Evolutionary conservation across 768 basidiomycete species (phyloP), one percentile per base, ranked within the genome.

Genomic region (Trametes gibbosa): DNA sequence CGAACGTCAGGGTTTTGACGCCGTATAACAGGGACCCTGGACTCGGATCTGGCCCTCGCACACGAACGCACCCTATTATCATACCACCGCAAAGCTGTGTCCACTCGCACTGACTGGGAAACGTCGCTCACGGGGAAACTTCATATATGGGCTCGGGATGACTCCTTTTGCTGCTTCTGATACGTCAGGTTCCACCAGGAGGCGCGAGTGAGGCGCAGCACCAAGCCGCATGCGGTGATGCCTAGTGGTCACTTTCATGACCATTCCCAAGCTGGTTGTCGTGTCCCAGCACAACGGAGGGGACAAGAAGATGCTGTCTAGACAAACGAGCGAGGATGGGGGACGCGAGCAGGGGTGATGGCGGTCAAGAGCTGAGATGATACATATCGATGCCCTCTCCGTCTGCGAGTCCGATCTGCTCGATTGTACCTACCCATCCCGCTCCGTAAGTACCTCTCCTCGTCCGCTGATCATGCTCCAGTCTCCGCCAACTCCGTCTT

Each of bases 11-110:
- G 32, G 34, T 19, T 49, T 54, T 60, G 52, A 43, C 59, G 60
- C 50, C 50, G 50, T 19, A 27, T 42, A 24, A 35, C 24, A 34
- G 23, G 49, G 5, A 32, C 29, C 29, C 29, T 32, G 53, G 29
- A 2, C n/a, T 42, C 41, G 48, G 46, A 27, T 52, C 59, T 61
- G 25, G 59, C 59, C 53, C 46, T 25, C 24, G 34, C 43, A 47
- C 43, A 27, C 50, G 45, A 53, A 32, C 29, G 14, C 29, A 41
- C 54, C 54, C 54, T 56, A 51, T 56, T 61, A 61, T 61, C 41
- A 56, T 61, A 51, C 50, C 49, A 51, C 53, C 56, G 12, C 50
- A 35, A 56, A 56, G 55, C 55, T 56, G 55, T 56, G 55, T 37
- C 25, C 27, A n/a, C 47, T 21, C 23, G 39, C 55, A 48, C 47